Evolutionary conservation across 2,329 filamentous ascomycete genomes (phyloP).

Genomic region (Ceratocystis smalleyi): DNA sequence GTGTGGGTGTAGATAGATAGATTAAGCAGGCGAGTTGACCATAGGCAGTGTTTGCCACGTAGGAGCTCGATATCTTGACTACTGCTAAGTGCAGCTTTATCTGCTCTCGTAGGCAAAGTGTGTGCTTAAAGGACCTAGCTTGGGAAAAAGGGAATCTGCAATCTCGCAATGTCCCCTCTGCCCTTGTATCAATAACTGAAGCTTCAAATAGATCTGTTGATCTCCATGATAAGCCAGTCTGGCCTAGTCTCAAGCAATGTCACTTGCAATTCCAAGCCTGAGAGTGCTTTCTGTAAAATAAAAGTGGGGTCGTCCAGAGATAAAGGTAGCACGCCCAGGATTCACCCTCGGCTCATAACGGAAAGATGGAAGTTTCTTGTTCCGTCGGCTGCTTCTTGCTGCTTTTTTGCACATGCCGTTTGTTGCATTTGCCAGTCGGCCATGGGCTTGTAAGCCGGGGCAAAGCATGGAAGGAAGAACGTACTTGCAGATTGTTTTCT

Average conservation of each 20-base stretch:
- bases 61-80: neutral
- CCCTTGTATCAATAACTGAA: neutral
- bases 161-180: neutral
- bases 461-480: neutral
- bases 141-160: too few species aligned
- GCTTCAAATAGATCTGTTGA: too few species aligned
- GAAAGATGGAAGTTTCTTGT: constrained; percentile 8
- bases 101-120: too few species aligned
- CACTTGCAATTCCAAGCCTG: neutral
- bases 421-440: neutral
- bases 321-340: neutral
- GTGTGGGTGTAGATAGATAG: neutral
- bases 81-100: too few species aligned
- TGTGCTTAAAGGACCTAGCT: too few species aligned
- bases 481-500: neutral
- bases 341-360: constrained; percentile 1
- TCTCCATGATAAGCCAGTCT: neutral
- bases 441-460: neutral
- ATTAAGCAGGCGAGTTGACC: neutral
- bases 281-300: neutral
- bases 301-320: neutral
- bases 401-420: neutral
- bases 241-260: neutral
- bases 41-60: neutral
- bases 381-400: constrained; percentile 1